Percentiles rank a stretch among this genome's conserved stretches.
These are phyloP conservation scores for Pseudogymnoascus sp. DNA, from an alignment of 2,329 filamentous ascomycete genomes.

Conservation along the genomic window DNA sequence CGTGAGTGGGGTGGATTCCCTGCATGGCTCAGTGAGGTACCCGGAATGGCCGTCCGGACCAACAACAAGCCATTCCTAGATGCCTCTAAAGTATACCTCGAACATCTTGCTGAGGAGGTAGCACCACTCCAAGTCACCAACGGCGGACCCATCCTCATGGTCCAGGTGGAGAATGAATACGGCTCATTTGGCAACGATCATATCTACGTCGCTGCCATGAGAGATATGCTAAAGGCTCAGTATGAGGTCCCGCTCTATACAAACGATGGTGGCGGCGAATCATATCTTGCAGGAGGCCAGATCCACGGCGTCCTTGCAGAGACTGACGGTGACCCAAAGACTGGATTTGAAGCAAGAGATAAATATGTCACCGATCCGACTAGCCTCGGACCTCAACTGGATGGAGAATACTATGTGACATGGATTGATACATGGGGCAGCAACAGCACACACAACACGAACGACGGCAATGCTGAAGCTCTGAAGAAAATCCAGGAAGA, in stretches of 20 bases:
- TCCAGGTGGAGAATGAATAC: slow-evolving; percentile 46
- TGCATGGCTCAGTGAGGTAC: slow-evolving; percentile 34
- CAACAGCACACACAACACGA: slow-evolving; percentile 30
- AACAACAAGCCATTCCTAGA: slow-evolving; percentile 34
- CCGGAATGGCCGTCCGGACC: slow-evolving; percentile 32
- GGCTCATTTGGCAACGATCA: slow-evolving; percentile 40
- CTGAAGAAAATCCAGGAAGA: slow-evolving; percentile 27
- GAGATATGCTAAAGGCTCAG: slow-evolving; percentile 33
- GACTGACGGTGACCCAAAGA: slow-evolving; percentile 37
- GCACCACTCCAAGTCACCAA: slow-evolving; percentile 37
- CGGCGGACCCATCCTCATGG: slow-evolving; percentile 39
- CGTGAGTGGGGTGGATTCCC: slow-evolving; percentile 37
- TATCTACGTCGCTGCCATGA: slow-evolving; percentile 33
- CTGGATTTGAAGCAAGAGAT: slow-evolving; percentile 34
- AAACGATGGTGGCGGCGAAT: slow-evolving; percentile 39
- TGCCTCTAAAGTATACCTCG: slow-evolving; percentile 38
- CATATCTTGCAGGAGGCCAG: slow-evolving; percentile 35
- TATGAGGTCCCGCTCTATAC: slow-evolving; percentile 41
- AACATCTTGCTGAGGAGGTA: slow-evolving; percentile 35
- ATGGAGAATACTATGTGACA: slow-evolving; percentile 42
- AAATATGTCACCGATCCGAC: slow-evolving; percentile 35
- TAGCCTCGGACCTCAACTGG: slow-evolving; percentile 37
- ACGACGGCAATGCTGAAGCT: slow-evolving; percentile 21
- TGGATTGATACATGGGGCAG: slow-evolving; percentile 38
- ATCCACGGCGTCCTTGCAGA: slow-evolving; percentile 38